A percentile compares a stretch with the other conserved stretches of the same genome.
Evolutionary conservation across 352 stramenopile species (phyloP).

Genomic region (Globisporangium camurandrum): DNA sequence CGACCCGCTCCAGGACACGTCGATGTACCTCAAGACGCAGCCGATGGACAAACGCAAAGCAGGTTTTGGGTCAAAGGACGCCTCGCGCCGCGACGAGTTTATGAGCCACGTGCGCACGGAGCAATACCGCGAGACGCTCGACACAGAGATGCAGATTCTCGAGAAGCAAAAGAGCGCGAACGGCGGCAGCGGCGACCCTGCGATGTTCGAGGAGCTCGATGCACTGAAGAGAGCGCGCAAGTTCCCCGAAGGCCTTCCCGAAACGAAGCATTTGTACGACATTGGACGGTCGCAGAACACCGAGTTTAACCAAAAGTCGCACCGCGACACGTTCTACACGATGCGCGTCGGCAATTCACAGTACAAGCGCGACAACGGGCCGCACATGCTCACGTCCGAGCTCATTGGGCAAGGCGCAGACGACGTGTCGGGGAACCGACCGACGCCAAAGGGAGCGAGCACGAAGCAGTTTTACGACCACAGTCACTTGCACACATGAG

Average conservation of each 20-base stretch:
- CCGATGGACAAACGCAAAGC: conserved; percentile 83
- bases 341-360: conserved; percentile 70
- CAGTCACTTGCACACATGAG: conserved; percentile 64
- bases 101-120: conserved; percentile 87
- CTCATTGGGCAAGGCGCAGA: conserved; percentile 51
- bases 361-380: conserved; percentile 73
- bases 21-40: conserved; percentile 84
- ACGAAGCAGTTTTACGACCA: conserved; percentile 83
- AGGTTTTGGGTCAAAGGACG: conserved; percentile 88
- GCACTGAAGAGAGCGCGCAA: conserved; percentile 33
- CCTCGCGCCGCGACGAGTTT: conserved; percentile 86
- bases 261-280: conserved; percentile 78
- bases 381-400: conserved; percentile 76
- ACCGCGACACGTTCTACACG: conserved; percentile 81
- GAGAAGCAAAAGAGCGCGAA: conserved; percentile 65
- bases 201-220: conserved; percentile 31
- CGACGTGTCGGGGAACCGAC: conserved; percentile 44
- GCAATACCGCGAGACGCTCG: conserved; percentile 82
- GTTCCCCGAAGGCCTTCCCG: conserved; percentile 63
- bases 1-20: conserved; percentile 83
- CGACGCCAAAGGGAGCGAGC: conserved; percentile 63
- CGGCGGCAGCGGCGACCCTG: conserved; percentile 16
- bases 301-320: conserved; percentile 79
- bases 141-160: conserved; percentile 76
- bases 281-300: conserved; percentile 72